Evolutionary conservation across 345 rosid genomes (phyloP), one percentile per base, ranked within the genome.

Genomic region (Gossypium herbaceum): DNA sequence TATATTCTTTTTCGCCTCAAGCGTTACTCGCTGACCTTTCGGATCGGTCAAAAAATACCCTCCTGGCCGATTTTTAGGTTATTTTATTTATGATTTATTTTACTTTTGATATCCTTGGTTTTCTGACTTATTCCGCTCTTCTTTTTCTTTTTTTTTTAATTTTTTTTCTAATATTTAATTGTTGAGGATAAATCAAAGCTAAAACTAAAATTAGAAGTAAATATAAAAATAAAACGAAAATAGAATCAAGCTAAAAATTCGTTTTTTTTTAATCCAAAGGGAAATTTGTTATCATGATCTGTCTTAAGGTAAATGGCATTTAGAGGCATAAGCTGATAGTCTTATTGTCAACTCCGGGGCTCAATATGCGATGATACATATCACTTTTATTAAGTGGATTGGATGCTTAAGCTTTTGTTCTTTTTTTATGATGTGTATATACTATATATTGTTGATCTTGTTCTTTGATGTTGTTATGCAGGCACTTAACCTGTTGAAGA

Each of bases 241-340:
- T n/a, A 6, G 3, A 55, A 19, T 55, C 24, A 16, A 9, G 1
- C 19, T 4, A 55, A n/a, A 55, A 7, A 34, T 34, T 34, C 41
- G 7, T 34, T 34, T 34, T 34, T 55, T 19, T n/a, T 19, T 29
- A 0, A 55, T 55, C 10, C 25, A 1, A 63, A 74, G 75, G 79
- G 47, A 70, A 50, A 59, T 61, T 60, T 58, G 54, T 77, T 73
- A 71, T 76, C 65, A 62, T 44, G 16, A 69, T 78, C 73, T 75
- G 82, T 79, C 80, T 73, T 47, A 74, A 71, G 76, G 76, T 77
- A 80, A 48, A 77, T 82, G 71, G 70, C 65, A 72, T 77, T 52
- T 74, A 39, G 77, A 74, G 63, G 34, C 63, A 74, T 71, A 12
- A 71, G 72, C 65, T 65, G 78, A 56, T 74, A 25, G 81, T 71